phyloP scores from a whole-genome alignment of 148 eudicot genomes.

The Camellia lanceoleosa region DNA sequence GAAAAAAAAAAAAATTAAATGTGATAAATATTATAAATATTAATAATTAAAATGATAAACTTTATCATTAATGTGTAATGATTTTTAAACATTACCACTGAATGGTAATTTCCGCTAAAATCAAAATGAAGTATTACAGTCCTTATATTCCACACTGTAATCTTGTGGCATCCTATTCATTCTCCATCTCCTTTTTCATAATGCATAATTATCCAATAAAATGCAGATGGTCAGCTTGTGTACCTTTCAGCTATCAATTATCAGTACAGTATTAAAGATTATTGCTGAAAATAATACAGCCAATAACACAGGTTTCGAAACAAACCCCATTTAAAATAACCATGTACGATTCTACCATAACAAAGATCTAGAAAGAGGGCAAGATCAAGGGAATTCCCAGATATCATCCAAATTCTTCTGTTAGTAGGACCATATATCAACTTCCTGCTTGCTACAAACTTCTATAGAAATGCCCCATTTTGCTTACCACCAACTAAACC shows the following conservation, averaged over 20 bases:
- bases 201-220: neutral
- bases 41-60: too few species aligned
- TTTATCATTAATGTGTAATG: too few species aligned
- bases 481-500: neutral
- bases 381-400: neutral
- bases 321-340: neutral
- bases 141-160: neutral
- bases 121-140: neutral
- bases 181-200: neutral
- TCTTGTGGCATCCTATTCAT: neutral
- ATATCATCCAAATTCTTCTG: conserved; percentile 1
- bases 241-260: neutral
- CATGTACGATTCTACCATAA: neutral
- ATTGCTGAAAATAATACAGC: neutral
- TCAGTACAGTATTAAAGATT: neutral
- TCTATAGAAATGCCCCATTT: neutral
- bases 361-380: neutral
- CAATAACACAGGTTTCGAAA: neutral
- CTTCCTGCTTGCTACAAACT: neutral
- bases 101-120: neutral
- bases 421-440: neutral
- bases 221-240: neutral
- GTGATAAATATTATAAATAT: too few species aligned
- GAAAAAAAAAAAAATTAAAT: too few species aligned
- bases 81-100: too few species aligned